Evolutionary conservation across 2,329 filamentous ascomycete species (phyloP).

Genomic region (Emergomyces orientalis): DNA sequence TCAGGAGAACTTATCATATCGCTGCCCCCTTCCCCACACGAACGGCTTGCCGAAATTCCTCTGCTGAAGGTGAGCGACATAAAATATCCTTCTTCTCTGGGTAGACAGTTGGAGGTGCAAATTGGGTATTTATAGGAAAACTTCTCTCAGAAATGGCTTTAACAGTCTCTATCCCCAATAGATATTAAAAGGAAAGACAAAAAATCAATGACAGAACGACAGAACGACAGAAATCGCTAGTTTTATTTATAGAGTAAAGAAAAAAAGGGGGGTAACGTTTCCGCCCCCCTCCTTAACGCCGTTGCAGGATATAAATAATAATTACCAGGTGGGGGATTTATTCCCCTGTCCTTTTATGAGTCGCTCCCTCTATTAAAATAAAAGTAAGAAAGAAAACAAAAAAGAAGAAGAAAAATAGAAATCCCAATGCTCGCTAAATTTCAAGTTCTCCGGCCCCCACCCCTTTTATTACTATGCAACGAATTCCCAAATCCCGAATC

Average conservation of each 20-base stretch:
- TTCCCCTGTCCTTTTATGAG: not conserved
- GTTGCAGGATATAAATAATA: not conserved
- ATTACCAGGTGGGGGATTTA: not conserved
- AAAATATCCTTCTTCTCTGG: too few relatives aligned
- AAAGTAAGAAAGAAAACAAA: not conserved
- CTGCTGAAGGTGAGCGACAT: too few relatives aligned
- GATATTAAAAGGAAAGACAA: not conserved
- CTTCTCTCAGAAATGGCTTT: too few relatives aligned
- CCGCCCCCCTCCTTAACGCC: not conserved
- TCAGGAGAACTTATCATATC: too few relatives aligned
- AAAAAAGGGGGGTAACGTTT: not conserved
- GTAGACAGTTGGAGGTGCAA: too few relatives aligned
- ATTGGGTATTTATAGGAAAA: too few relatives aligned
- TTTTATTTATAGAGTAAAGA: not conserved
- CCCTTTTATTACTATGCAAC: not conserved
- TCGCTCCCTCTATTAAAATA: not conserved
- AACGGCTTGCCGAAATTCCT: too few relatives aligned
- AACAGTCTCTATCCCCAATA: too few relatives aligned
- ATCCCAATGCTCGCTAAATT: conserved; percentile 1
- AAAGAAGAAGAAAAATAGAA: not conserved
- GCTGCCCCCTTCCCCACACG: too few relatives aligned
- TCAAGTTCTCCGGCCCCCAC: not conserved
- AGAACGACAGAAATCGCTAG: not conserved
- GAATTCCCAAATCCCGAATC: not conserved
- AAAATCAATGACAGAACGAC: not conserved